A percentile compares a stretch with the other conserved stretches of the same genome.
Evolutionary conservation across 176 grass and related monocot genomes (phyloP).

Genomic region (Avena sativa): DNA sequence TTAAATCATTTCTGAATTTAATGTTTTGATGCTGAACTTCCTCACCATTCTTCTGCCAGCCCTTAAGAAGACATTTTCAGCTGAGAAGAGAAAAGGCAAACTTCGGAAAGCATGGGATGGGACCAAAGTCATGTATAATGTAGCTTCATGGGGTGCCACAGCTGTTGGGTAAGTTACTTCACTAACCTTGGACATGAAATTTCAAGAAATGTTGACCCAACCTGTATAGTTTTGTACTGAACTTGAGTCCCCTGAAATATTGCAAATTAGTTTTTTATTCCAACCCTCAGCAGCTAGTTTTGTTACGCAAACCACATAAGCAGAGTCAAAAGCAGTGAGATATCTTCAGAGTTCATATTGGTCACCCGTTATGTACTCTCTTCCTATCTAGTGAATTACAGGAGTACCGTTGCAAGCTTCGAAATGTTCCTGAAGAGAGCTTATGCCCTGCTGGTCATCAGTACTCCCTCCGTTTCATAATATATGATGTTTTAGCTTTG

Average conservation of each 20-base stretch:
- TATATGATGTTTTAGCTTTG: no score
- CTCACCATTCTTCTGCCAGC: conserved; percentile 38
- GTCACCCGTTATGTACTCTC: neutral
- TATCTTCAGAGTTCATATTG: neutral
- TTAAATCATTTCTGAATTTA: neutral
- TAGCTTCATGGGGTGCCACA: conserved; percentile 91
- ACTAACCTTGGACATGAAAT: neutral
- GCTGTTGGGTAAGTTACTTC: conserved; percentile 70
- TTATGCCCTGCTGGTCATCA: neutral
- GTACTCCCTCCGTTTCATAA: no score
- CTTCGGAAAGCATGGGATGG: conserved; percentile 90
- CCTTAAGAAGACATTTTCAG: conserved; percentile 79
- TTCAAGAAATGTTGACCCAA: neutral
- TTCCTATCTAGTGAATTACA: conserved; percentile 1
- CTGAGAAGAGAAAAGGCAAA: conserved; percentile 74
- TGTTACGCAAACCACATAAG: neutral
- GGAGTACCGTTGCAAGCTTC: neutral
- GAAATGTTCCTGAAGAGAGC: neutral
- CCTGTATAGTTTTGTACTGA: neutral
- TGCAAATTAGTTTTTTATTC: neutral
- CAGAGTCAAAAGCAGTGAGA: neutral
- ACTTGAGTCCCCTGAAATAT: neutral
- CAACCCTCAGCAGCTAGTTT: neutral
- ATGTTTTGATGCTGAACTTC: conserved; percentile 34
- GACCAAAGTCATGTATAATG: conserved; percentile 78